Percentiles rank a stretch among this genome's conserved stretches.
These are phyloP conservation scores for Symbiodinium natans DNA, from an alignment of 73 alveolate species.

Conservation along the genomic window DNA sequence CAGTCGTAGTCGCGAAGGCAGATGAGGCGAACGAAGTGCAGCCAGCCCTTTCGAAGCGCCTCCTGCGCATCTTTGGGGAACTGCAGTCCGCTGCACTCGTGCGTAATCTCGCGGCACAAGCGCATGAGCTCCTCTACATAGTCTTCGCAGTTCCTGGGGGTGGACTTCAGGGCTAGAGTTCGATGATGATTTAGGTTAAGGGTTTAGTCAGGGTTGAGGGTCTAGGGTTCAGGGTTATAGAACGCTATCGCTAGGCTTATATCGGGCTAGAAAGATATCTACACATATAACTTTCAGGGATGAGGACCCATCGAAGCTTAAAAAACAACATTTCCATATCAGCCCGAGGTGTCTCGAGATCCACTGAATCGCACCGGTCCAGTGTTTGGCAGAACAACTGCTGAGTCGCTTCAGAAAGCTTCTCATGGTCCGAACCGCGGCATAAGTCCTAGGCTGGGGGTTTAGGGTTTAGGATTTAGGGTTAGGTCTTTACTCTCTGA, in stretches of 20 bases:
- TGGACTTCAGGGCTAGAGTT: no score
- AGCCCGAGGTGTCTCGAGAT: background rate
- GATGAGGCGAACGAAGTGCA: conserved; percentile 60
- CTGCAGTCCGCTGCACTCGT: conserved; percentile 27
- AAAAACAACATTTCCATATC: no score
- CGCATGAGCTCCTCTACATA: conserved; percentile 28
- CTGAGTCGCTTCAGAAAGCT: conserved; percentile 46
- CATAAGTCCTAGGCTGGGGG: no score
- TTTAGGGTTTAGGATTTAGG: no score
- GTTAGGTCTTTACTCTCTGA: no score
- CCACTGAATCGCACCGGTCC: conserved; percentile 41
- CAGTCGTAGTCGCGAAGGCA: conserved; percentile 51
- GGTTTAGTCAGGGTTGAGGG: no score
- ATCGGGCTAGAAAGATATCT: no score
- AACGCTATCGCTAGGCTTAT: no score
- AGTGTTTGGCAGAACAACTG: conserved; percentile 16
- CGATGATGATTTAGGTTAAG: no score
- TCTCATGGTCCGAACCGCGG: conserved; percentile 49
- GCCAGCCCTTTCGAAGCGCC: conserved; percentile 75
- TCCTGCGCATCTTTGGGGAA: background rate
- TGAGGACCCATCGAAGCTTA: no score
- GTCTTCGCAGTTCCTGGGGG: conserved; percentile 12
- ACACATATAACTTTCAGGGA: no score
- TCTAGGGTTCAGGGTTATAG: no score
- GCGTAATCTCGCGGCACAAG: conserved; percentile 22